Evolutionary conservation across 306 rosid genomes (phyloP).

Genomic region (Vigna radiata): DNA sequence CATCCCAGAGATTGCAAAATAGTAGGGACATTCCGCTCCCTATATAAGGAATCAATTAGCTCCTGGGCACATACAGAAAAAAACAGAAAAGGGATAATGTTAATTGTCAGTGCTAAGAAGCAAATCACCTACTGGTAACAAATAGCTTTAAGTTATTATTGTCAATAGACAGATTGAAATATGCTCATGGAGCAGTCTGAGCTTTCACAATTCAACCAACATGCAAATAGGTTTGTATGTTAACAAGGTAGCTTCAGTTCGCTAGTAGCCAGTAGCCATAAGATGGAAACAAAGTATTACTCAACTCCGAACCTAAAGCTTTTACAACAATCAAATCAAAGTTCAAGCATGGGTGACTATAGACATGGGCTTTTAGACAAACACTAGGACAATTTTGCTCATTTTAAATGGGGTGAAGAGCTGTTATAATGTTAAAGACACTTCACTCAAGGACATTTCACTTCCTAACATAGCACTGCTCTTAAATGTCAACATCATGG

Average conservation of each 20-base stretch:
- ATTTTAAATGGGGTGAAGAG: neutral
- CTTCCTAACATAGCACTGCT: too few relatives aligned
- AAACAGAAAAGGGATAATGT: constrained; percentile 23
- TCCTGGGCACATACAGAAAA: constrained; percentile 54
- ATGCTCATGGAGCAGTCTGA: neutral
- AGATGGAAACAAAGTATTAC: neutral
- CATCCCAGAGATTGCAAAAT: constrained; percentile 93
- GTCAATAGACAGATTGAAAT: neutral
- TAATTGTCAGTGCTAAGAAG: constrained; percentile 26
- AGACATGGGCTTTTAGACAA: neutral
- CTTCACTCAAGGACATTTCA: too few relatives aligned
- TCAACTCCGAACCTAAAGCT: neutral
- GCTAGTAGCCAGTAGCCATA: neutral
- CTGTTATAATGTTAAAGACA: too few relatives aligned
- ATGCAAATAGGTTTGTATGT: neutral
- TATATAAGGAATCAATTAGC: constrained; percentile 62
- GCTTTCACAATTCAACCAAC: neutral
- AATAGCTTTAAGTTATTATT: neutral
- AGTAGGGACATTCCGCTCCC: constrained; percentile 71
- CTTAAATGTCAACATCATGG: too few relatives aligned
- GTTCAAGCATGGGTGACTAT: neutral
- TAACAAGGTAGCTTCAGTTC: neutral
- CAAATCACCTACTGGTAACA: constrained; percentile 27
- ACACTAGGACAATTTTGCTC: neutral
- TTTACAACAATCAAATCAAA: neutral